Conservation (phyloP, 1,284 basidiomycete species). For the Irpex sp. region DNA sequence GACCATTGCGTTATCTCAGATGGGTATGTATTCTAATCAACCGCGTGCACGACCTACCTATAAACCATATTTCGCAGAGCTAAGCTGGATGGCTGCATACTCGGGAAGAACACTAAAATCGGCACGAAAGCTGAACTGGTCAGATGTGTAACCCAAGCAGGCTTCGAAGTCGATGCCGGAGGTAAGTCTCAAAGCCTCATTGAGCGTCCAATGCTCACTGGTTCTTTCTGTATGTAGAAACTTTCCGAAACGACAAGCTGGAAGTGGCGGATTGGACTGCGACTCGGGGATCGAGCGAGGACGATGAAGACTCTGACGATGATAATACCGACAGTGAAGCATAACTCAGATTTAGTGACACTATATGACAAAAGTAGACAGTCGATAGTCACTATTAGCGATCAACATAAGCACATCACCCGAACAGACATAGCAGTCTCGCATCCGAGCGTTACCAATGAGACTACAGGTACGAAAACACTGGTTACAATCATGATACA, state of each 20-base stretch:
- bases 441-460: no score
- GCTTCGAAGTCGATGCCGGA: slow-evolving; percentile 76
- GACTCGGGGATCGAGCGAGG: background rate
- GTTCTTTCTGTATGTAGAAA: slow-evolving; percentile 21
- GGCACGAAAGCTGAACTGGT: slow-evolving; percentile 78
- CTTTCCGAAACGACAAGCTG: slow-evolving; percentile 29
- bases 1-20: slow-evolving; percentile 89
- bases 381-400: background rate
- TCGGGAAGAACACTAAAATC: slow-evolving; percentile 80
- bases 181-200: slow-evolving; percentile 38
- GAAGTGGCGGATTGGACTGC: slow-evolving; percentile 35
- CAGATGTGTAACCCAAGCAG: slow-evolving; percentile 85
- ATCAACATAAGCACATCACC: no score
- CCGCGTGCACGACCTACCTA: background rate
- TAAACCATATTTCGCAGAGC: slow-evolving; percentile 46
- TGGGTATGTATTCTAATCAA: slow-evolving; percentile 50
- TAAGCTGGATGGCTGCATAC: slow-evolving; percentile 86
- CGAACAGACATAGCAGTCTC: no score
- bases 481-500: background rate
- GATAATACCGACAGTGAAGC: background rate
- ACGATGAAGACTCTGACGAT: background rate
- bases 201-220: background rate
- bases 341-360: background rate
- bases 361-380: background rate
- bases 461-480: no score